Evolutionary conservation across 768 basidiomycete species (phyloP).

Genomic region (Myochromella boudieri): DNA sequence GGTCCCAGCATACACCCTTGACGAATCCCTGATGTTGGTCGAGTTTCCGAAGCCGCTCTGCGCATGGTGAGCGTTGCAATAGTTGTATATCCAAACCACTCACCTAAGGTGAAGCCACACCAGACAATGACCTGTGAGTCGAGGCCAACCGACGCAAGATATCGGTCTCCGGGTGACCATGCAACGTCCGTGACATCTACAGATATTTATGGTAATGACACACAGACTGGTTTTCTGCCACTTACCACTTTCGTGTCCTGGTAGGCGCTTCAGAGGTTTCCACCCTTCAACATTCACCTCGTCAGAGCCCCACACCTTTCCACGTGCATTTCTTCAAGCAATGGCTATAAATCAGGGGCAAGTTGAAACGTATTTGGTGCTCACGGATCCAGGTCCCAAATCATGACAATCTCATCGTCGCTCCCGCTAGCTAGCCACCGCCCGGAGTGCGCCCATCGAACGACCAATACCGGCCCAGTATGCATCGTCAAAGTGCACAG

Average conservation of each 20-base stretch:
- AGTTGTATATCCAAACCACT: constrained; percentile 20
- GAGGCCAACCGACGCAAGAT: constrained; percentile 89
- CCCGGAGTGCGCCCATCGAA: constrained; percentile 93
- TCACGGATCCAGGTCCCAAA: constrained; percentile 97
- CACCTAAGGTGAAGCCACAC: constrained; percentile 91
- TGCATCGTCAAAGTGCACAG: constrained; percentile 93
- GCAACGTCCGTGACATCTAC: constrained; percentile 93
- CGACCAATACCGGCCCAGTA: constrained; percentile 87
- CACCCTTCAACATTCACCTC: constrained; percentile 97
- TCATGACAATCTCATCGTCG: constrained; percentile 93
- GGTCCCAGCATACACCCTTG: constrained; percentile 99
- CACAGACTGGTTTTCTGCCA: constrained; percentile 10
- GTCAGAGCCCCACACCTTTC: constrained; percentile 91
- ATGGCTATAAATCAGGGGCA: constrained; percentile 3
- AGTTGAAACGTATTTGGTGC: constrained; percentile 30
- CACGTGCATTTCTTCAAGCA: constrained; percentile 63
- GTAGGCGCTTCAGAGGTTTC: constrained; percentile 90
- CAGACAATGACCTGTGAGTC: constrained; percentile 92
- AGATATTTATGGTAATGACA: constrained; percentile 5
- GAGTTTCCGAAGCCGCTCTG: constrained; percentile 82
- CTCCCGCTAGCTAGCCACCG: constrained; percentile 94
- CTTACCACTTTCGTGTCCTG: constrained; percentile 92
- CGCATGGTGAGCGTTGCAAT: constrained; percentile 1
- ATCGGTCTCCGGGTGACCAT: constrained; percentile 92
- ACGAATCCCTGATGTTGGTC: constrained; percentile 94